Conservation (phyloP, 225 moss, liverwort and hornwort species). For the Climacium dendroides region DNA sequence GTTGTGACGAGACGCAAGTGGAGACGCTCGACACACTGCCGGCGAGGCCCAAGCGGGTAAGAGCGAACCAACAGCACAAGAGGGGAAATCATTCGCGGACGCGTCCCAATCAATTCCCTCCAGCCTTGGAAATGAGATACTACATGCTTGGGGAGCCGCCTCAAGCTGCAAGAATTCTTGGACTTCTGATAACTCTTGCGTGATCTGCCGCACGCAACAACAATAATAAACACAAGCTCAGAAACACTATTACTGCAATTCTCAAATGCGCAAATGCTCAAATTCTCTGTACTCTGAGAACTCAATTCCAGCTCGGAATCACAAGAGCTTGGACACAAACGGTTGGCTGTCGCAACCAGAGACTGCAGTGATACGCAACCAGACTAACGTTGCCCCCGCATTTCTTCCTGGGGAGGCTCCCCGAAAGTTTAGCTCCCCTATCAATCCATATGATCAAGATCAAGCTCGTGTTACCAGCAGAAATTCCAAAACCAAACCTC, state of each 20-base stretch:
- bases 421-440: neutral
- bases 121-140: neutral
- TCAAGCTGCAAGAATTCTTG: neutral
- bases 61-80: neutral
- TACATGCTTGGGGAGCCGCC: neutral
- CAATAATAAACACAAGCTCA: neutral
- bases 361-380: neutral
- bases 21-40: neutral
- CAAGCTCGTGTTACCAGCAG: neutral
- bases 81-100: neutral
- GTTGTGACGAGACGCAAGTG: neutral
- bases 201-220: neutral
- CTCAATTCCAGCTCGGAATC: neutral
- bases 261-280: neutral
- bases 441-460: neutral
- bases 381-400: neutral
- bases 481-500: neutral
- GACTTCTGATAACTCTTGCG: neutral
- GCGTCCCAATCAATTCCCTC: slow-evolving; percentile 24
- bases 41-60: neutral
- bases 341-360: neutral
- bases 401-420: neutral
- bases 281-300: neutral
- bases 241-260: neutral
- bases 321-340: neutral